Base-by-base conservation (phyloP, 2,329 filamentous ascomycete species). In the Domatiomyces globalis region DNA sequence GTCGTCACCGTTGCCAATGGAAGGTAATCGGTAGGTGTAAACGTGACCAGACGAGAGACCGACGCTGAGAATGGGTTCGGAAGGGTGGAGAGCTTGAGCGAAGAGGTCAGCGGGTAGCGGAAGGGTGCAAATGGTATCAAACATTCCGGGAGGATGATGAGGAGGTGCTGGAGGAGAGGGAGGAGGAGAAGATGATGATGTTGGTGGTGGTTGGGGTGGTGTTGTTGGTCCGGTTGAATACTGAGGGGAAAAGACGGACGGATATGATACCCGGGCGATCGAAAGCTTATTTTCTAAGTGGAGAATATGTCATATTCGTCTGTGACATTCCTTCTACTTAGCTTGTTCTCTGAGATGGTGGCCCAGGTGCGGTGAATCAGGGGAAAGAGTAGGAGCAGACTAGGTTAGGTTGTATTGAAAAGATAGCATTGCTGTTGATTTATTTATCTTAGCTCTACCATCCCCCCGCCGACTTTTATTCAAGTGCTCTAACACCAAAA, bases 81-180 rank as follows among this genome's bases (percentile, higher is more conserved):
- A 78, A 1, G 92, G 89, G 65, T 98, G 92, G 18, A 95, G 73
- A 10, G 84, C 85, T 67, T 94, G 88, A 1, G 87, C 71, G 71
- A 98, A 96, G 62, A 98, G 75, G 63, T 96, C 92, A 52, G 85
- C 79, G 52, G 79, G 78, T 46, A 96, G 80, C 56, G 89, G 88
- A 45, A 96, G 79, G 22, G 85, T 87, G 74, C 90, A 95, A 58
- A 94, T 78, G 58, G 87, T 94, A 68, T 95, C 88, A 64, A 94
- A 87, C 56, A 59, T 59, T 10, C 7, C 15, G 25, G 6, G 27
- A 29, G 43, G n/a, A 54, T 2, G 33, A 39, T 15, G 4, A 15
- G 33, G 5, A n/a, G n/a, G n/a, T n/a, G n/a, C n/a, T 2, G 10
- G 19, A 20, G 25, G 43, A 5, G 43, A 6, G 4, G 43, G 43